Percentiles rank a stretch among this genome's conserved stretches.
Evolutionary conservation across 345 rosid species (phyloP).

Genomic region (Citrus maxima): DNA sequence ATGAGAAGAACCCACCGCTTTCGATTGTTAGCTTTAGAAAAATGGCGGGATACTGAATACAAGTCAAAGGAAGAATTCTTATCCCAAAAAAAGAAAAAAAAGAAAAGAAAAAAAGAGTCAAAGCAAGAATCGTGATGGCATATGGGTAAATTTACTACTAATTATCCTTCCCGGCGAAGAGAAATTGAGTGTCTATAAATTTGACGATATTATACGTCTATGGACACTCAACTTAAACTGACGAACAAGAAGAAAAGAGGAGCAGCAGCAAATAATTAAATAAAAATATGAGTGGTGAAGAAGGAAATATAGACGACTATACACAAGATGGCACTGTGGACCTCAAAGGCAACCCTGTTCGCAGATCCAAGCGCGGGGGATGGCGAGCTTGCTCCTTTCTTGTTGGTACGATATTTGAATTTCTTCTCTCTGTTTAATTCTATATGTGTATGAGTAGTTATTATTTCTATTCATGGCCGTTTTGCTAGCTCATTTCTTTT

Average conservation of each 20-base stretch:
- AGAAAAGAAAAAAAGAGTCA: background rate
- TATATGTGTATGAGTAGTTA: background rate
- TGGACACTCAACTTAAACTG: background rate
- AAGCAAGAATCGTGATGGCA: background rate
- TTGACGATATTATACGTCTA: background rate
- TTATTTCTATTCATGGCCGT: background rate
- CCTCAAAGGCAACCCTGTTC: conserved; percentile 74
- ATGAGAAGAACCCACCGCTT: no score
- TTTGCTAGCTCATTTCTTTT: background rate
- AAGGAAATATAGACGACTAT: conserved; percentile 42
- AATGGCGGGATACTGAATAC: background rate
- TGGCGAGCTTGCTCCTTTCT: conserved; percentile 85
- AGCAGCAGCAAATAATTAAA: background rate
- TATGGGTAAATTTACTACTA: background rate
- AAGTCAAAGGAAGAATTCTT: background rate
- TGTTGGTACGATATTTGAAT: conserved; percentile 46
- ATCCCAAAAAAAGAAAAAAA: no score
- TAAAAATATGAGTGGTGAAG: conserved; percentile 25
- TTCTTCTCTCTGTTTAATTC: background rate
- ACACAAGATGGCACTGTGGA: conserved; percentile 93
- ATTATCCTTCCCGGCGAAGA: background rate
- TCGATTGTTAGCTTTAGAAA: no score
- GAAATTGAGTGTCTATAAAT: background rate
- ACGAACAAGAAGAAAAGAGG: background rate
- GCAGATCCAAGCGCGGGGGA: conserved; percentile 76